phyloP scores from a whole-genome alignment of 129 eudicot species.

The Sambucus nigra region DNA sequence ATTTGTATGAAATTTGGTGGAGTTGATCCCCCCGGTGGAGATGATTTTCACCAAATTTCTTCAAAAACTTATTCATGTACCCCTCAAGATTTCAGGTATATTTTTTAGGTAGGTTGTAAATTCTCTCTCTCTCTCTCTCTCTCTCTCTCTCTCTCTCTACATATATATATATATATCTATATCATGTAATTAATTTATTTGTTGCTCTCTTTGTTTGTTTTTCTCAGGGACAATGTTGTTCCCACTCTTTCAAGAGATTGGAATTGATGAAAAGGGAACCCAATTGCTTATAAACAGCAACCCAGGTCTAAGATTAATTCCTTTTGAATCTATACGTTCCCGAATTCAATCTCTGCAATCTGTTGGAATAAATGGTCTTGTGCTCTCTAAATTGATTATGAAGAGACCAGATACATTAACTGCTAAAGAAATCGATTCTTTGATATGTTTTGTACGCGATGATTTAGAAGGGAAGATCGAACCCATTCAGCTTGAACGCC shows the following conservation, averaged over 20 bases:
- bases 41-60: too few species aligned
- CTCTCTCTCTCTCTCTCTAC: too few species aligned
- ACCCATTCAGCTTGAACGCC: slow-evolving; percentile 57
- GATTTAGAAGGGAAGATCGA: slow-evolving; percentile 34
- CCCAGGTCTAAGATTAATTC: slow-evolving; percentile 32
- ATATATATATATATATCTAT: neutral
- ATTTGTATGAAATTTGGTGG: too few species aligned
- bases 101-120: neutral
- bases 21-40: too few species aligned
- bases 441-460: slow-evolving; percentile 28
- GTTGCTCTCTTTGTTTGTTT: neutral
- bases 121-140: neutral
- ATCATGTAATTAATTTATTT: neutral
- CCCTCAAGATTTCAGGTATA: neutral
- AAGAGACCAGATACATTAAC: slow-evolving; percentile 56
- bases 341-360: slow-evolving; percentile 39
- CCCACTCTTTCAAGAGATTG: slow-evolving; percentile 51
- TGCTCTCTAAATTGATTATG: slow-evolving; percentile 33
- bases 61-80: too few species aligned
- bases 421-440: slow-evolving; percentile 35
- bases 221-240: slow-evolving; percentile 39
- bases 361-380: slow-evolving; percentile 39
- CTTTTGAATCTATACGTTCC: slow-evolving; percentile 42
- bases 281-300: slow-evolving; percentile 30
- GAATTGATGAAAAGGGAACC: slow-evolving; percentile 41